Base-by-base conservation (phyloP, 2,329 filamentous ascomycete genomes). In the Penicillium sp. region DNA sequence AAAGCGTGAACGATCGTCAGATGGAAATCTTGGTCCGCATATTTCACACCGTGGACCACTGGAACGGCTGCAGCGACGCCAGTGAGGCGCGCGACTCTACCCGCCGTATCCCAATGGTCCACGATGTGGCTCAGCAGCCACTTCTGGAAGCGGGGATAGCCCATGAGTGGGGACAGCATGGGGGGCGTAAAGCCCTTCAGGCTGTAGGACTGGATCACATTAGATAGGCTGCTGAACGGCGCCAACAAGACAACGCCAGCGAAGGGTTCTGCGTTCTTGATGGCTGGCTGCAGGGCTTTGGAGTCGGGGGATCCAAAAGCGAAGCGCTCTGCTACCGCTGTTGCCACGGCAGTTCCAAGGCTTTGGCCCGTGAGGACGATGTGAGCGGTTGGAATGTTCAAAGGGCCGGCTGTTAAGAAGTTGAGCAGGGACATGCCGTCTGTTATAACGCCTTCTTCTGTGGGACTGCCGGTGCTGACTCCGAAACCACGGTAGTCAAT, bases 401-500 rank as follows among this genome's bases (percentile, higher is more conserved):
- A 79, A 9, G 89, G 85, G 77, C 64, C 60, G 9, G 75, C 72
- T 3, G 75, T 78, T 11, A 79, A 66, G 46, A 89, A 95, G 56
- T 91, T 82, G 3, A 95, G 79, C 3, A 91, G 76, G 0, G 91
- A 81, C 3, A 88, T 79, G 14, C 87, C 91, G 69, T 97, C 93
- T 4, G 83, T 84, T 52, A 96, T 90, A 7, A 97, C 76, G 0
- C 93, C 93, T 34, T 82, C 76, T 75, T 97, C 93, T 0, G 86
- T 88, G 0, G 93, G 93, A 4, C 75, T 77, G n/a, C 93, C 91
- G 0, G 87, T 90, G 8, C 90, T 94, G 38, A 84, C 81, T 1
- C 92, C 92, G 64, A 91, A 97, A 6, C 92, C 92, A 16, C 92
- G 88, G 74, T 97, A 97, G 77, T 96, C 92, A 65, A 96, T 86